Evolutionary conservation across 2,329 filamentous ascomycete genomes (phyloP).

Genomic region (Spiromastix sp.): DNA sequence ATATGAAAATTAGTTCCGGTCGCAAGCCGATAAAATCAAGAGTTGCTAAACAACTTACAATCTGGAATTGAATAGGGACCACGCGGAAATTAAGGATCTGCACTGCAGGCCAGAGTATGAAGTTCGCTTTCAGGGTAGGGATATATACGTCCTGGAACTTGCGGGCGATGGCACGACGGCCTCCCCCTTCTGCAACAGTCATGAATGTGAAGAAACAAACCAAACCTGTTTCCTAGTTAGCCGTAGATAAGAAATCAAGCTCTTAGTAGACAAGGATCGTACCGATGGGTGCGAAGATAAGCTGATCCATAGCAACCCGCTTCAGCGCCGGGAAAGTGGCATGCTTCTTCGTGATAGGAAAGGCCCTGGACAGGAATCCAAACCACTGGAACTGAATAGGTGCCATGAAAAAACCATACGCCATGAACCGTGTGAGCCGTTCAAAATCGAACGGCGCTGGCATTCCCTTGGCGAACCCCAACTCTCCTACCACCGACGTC

Average conservation of each 20-base stretch:
- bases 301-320: conserved; percentile 82
- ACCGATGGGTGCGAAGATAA: conserved; percentile 85
- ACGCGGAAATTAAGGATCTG: conserved; percentile 95
- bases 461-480: conserved; percentile 52
- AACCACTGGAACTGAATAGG: conserved; percentile 96
- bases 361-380: conserved; percentile 66
- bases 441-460: conserved; percentile 93
- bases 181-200: conserved; percentile 90
- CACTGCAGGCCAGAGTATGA: conserved; percentile 85
- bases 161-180: conserved; percentile 62
- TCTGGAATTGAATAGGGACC: conserved; percentile 91
- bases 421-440: conserved; percentile 88
- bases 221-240: conserved; percentile 46
- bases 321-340: conserved; percentile 73
- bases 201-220: conserved; percentile 89
- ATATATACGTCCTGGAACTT: conserved; percentile 94
- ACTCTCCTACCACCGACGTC: conserved; percentile 52
- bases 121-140: conserved; percentile 92
- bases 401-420: conserved; percentile 93
- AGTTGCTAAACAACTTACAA: conserved; percentile 57
- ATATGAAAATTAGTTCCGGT: too few species aligned
- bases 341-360: conserved; percentile 71
- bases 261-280: conserved; percentile 20
- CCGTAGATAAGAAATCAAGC: conserved; percentile 1
- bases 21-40: conserved; percentile 4